Evolutionary conservation across 2,329 filamentous ascomycete genomes (phyloP).

Genomic region (Colletotrichum spaethianum): DNA sequence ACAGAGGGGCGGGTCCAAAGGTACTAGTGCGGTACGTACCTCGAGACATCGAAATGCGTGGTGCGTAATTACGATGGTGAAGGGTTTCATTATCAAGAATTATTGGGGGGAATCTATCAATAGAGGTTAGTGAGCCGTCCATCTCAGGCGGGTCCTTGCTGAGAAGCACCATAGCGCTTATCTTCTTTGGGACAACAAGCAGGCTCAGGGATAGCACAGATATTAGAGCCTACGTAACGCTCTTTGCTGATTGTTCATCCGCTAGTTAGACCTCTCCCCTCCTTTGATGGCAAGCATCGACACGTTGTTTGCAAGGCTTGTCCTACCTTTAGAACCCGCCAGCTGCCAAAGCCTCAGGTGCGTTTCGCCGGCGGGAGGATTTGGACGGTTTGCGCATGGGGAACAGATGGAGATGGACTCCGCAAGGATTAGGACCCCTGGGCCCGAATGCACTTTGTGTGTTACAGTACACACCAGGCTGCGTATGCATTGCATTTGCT

Average conservation of each 20-base stretch:
- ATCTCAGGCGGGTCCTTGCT: constrained; percentile 3
- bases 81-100: constrained; percentile 21
- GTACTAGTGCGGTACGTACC: not conserved
- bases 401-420: not conserved
- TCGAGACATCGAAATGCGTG: not conserved
- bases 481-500: not conserved
- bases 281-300: not conserved
- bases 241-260: constrained; percentile 8
- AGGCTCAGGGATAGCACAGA: constrained; percentile 35
- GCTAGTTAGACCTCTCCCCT: not conserved
- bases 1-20: not conserved
- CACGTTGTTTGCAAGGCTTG: not conserved
- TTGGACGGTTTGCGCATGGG: not conserved
- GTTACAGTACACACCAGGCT: constrained; percentile 3
- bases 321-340: not conserved
- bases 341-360: not conserved
- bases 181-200: constrained; percentile 11
- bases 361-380: not conserved
- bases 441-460: constrained; percentile 9
- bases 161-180: constrained; percentile 13
- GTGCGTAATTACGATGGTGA: constrained; percentile 25
- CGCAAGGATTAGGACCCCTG: not conserved
- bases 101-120: constrained; percentile 24
- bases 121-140: constrained; percentile 20
- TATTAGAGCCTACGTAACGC: constrained; percentile 37